Evolutionary conservation across 2,329 filamentous ascomycete species (phyloP).

Genomic region (Penicillium sp.): DNA sequence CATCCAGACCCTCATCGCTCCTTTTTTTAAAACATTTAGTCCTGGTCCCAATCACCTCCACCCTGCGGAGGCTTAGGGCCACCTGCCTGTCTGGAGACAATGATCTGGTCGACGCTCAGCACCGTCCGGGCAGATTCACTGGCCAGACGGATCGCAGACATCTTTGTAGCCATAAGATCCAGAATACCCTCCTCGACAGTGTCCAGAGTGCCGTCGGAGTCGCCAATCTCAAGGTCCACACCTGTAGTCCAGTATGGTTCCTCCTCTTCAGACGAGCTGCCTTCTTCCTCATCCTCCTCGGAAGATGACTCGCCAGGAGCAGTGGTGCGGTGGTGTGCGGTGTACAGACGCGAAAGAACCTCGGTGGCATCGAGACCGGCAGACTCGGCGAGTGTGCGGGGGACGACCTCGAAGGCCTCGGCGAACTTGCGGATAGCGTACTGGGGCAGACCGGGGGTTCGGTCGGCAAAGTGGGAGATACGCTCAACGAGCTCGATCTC

Average conservation of each 20-base stretch:
- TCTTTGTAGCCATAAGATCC: constrained; percentile 87
- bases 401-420: constrained; percentile 96
- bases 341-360: constrained; percentile 86
- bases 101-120: constrained; percentile 96
- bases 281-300: constrained; percentile 39
- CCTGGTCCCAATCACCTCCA: constrained; percentile 76
- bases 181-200: constrained; percentile 85
- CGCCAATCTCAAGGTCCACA: constrained; percentile 88
- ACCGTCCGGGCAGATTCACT: constrained; percentile 93
- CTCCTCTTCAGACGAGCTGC: constrained; percentile 54
- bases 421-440: constrained; percentile 97
- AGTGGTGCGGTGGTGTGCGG: constrained; percentile 69
- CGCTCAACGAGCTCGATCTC: constrained; percentile 93
- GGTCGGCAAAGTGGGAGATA: constrained; percentile 86
- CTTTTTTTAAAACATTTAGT: constrained; percentile 40
- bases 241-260: constrained; percentile 86
- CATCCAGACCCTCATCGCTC: constrained; percentile 17
- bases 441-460: constrained; percentile 87
- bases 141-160: constrained; percentile 95
- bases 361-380: constrained; percentile 97
- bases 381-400: constrained; percentile 89
- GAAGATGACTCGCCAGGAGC: constrained; percentile 29
- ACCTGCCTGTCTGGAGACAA: constrained; percentile 94
- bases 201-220: constrained; percentile 78
- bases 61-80: constrained; percentile 95